These are phyloP conservation scores for Dysphania ambrosioides DNA, from an alignment of 148 eudicot genomes.

Conservation along the genomic window DNA sequence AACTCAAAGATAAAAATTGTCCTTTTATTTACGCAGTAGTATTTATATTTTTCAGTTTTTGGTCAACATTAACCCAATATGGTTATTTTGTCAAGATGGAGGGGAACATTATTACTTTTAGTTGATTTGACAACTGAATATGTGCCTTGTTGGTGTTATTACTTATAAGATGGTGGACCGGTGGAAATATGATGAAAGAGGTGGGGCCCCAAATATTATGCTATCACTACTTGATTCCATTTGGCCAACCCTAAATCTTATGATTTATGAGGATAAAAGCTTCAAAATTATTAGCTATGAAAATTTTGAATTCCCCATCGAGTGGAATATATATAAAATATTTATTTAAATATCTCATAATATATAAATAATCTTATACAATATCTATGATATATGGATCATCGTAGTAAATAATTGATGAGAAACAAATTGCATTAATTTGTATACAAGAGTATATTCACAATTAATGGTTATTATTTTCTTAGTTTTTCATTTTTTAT, in stretches of 20 bases:
- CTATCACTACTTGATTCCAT: neutral
- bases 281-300: neutral
- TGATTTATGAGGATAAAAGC: neutral
- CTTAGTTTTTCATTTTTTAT: no score
- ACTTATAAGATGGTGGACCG: neutral
- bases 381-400: no score
- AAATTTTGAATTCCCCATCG: neutral
- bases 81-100: neutral
- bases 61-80: no score
- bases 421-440: no score
- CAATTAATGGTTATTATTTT: no score
- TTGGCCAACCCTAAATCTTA: constrained; percentile 14
- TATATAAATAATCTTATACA: no score
- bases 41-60: no score
- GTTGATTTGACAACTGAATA: neutral
- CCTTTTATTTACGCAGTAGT: neutral
- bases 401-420: no score
- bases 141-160: neutral
- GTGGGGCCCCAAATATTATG: neutral
- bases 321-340: neutral
- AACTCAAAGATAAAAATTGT: neutral
- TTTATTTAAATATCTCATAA: no score
- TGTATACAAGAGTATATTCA: no score
- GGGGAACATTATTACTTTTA: neutral
- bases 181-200: neutral